phyloP scores from a whole-genome alignment of 2,329 filamentous ascomycete genomes.

The Cordyceps javanica region DNA sequence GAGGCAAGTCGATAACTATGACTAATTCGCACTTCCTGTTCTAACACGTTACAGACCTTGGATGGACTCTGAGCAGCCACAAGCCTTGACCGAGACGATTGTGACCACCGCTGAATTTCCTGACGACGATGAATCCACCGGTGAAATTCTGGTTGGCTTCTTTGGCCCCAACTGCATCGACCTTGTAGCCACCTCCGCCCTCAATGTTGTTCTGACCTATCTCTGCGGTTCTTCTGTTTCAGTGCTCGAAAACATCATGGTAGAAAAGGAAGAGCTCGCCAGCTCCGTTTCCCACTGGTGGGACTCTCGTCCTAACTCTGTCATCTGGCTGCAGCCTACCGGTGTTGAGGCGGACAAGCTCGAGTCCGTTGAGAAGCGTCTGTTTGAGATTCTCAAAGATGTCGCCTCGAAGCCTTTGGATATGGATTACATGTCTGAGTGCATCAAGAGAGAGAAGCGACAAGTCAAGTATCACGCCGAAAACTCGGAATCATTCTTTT shows the following conservation, averaged over 20 bases:
- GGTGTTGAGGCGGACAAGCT: slow-evolving; percentile 85
- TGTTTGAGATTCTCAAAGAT: slow-evolving; percentile 77
- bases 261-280: slow-evolving; percentile 87
- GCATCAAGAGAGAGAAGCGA: slow-evolving; percentile 72
- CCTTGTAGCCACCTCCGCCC: slow-evolving; percentile 58
- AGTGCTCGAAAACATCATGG: slow-evolving; percentile 82
- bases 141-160: slow-evolving; percentile 80
- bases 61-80: slow-evolving; percentile 79
- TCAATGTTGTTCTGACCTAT: slow-evolving; percentile 78
- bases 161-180: slow-evolving; percentile 80
- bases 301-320: slow-evolving; percentile 71
- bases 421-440: slow-evolving; percentile 85
- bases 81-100: slow-evolving; percentile 63
- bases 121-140: slow-evolving; percentile 90
- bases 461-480: slow-evolving; percentile 82
- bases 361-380: slow-evolving; percentile 72
- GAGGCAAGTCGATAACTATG: slow-evolving; percentile 33
- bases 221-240: slow-evolving; percentile 91
- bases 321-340: slow-evolving; percentile 81
- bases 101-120: slow-evolving; percentile 84
- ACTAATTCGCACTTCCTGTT: not conserved
- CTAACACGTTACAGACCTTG: slow-evolving; percentile 53
- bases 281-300: slow-evolving; percentile 77
- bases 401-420: slow-evolving; percentile 76
- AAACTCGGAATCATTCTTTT: slow-evolving; percentile 72